Conservation (phyloP, 1,284 basidiomycete genomes). For the Leccinum cinnamomeum region DNA sequence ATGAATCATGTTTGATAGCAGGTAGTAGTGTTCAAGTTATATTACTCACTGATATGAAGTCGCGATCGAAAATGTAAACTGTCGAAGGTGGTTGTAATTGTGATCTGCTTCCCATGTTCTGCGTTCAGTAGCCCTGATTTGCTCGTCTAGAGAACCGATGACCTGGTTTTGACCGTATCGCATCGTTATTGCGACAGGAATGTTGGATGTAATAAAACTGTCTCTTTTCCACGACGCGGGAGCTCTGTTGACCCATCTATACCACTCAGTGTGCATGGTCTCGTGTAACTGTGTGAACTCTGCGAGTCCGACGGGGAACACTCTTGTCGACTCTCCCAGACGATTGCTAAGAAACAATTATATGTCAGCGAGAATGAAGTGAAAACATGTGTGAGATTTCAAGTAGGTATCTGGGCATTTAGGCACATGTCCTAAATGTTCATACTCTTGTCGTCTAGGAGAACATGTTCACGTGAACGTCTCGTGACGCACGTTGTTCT, state of each 20-base stretch:
- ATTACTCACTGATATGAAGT: not conserved
- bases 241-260: not conserved
- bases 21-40: too few relatives aligned
- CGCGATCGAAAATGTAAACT: not conserved
- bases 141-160: not conserved
- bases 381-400: too few relatives aligned
- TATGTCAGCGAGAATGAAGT: too few relatives aligned
- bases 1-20: too few relatives aligned
- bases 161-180: not conserved
- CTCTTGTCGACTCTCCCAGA: not conserved
- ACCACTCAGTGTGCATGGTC: not conserved
- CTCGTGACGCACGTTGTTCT: too few relatives aligned
- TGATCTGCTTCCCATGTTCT: not conserved
- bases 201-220: not conserved
- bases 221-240: not conserved
- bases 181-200: not conserved
- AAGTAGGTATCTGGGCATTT: too few relatives aligned
- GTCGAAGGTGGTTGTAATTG: not conserved
- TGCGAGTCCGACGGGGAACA: not conserved
- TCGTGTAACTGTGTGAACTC: not conserved
- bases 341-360: not conserved
- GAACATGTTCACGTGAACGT: too few relatives aligned
- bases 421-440: too few relatives aligned
- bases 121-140: not conserved
- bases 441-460: too few relatives aligned